Conservation (phyloP, 352 stramenopile genomes). For the Pythium graminicola region DNA sequence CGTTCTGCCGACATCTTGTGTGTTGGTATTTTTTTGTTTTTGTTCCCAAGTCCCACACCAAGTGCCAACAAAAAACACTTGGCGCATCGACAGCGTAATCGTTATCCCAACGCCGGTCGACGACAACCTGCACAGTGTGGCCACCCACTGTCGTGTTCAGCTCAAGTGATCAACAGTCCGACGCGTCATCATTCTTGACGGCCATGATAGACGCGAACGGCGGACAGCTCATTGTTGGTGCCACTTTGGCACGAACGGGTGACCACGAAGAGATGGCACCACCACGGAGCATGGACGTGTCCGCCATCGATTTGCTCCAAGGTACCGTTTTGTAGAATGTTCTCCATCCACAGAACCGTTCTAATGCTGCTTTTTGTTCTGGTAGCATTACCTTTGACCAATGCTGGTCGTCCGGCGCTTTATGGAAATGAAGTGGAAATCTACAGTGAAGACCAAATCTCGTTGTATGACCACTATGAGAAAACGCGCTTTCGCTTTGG, state of each 20-base stretch:
- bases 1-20: too few relatives aligned
- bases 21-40: too few relatives aligned
- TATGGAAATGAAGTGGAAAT: slow-evolving; percentile 83
- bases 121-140: too few relatives aligned
- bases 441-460: slow-evolving; percentile 81
- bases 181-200: slow-evolving; percentile 6
- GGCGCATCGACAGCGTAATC: too few relatives aligned
- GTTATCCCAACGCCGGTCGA: too few relatives aligned
- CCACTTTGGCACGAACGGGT: slow-evolving; percentile 5
- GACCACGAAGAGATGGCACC: slow-evolving; percentile 14
- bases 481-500: slow-evolving; percentile 69
- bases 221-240: slow-evolving; percentile 11
- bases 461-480: slow-evolving; percentile 70
- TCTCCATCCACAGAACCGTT: background rate
- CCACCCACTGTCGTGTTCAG: too few relatives aligned
- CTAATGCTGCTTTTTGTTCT: background rate
- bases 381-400: slow-evolving; percentile 60
- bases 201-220: background rate
- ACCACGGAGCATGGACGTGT: slow-evolving; percentile 22
- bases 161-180: background rate
- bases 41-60: too few relatives aligned
- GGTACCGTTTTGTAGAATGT: slow-evolving; percentile 28
- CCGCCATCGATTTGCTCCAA: slow-evolving; percentile 62
- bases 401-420: slow-evolving; percentile 60
- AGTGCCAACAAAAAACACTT: too few relatives aligned